Evolutionary conservation across 306 rosid genomes (phyloP).

Genomic region (Lablab purpureus): DNA sequence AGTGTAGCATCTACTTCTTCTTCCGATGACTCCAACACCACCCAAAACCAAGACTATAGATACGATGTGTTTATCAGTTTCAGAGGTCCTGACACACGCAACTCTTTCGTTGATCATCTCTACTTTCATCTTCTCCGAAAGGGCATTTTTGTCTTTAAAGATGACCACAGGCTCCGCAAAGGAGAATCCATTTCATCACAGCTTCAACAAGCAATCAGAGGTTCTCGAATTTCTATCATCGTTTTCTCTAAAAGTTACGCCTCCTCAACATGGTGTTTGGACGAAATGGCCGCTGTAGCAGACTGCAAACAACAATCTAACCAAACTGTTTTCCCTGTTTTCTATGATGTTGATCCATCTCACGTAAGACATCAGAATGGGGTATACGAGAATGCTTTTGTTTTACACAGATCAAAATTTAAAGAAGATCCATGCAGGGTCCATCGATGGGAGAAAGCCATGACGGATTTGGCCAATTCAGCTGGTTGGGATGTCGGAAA

Average conservation of each 20-base stretch:
- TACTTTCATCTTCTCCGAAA: conserved; percentile 12
- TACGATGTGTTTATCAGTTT: conserved; percentile 35
- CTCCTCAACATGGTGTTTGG: conserved; percentile 38
- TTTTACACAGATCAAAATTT: background rate
- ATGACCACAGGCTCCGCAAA: no score
- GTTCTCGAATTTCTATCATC: background rate
- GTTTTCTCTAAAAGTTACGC: background rate
- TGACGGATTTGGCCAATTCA: background rate
- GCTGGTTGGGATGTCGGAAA: conserved; percentile 34
- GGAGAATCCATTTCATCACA: no score
- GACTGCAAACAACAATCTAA: background rate
- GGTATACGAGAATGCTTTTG: background rate
- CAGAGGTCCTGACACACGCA: conserved; percentile 37
- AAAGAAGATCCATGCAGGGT: background rate
- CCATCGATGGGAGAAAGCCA: background rate
- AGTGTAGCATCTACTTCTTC: no score
- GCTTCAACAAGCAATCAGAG: background rate
- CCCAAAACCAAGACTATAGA: background rate
- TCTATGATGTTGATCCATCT: conserved; percentile 40
- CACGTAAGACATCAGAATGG: background rate
- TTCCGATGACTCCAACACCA: background rate
- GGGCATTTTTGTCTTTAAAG: conserved; percentile 10
- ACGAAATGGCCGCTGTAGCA: conserved; percentile 25
- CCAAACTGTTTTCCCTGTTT: conserved; percentile 23
- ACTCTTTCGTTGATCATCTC: conserved; percentile 36